Evolutionary conservation across 2,329 filamentous ascomycete genomes (phyloP).

Genomic region (Cadophora sp.): DNA sequence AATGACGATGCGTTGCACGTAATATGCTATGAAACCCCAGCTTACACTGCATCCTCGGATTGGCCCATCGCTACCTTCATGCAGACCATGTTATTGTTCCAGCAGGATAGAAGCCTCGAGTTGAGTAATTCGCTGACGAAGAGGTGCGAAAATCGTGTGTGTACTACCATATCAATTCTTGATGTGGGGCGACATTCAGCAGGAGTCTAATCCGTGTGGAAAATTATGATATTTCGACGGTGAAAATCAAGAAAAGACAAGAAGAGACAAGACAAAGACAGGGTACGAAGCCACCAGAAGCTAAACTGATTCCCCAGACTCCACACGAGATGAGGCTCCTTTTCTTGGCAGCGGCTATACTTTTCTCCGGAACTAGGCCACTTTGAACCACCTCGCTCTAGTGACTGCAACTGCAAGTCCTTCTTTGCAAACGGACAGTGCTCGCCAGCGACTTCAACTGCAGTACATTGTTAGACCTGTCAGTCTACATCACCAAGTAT

Average conservation of each 20-base stretch:
- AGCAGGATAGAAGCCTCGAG: neutral
- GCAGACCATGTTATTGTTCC: neutral
- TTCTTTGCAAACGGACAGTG: slow-evolving; percentile 3
- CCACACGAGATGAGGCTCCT: neutral
- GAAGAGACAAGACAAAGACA: neutral
- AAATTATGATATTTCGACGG: neutral
- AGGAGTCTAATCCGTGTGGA: neutral
- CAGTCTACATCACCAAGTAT: neutral
- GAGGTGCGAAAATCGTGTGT: neutral
- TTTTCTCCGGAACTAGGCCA: neutral
- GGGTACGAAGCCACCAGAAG: neutral
- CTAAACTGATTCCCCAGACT: slow-evolving; percentile 1
- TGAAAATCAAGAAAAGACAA: too few relatives aligned
- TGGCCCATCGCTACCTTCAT: neutral
- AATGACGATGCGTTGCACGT: neutral
- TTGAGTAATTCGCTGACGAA: neutral
- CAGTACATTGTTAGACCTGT: neutral
- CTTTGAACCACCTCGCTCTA: neutral
- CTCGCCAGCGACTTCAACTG: slow-evolving; percentile 3
- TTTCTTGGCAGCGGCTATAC: neutral
- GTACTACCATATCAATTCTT: neutral
- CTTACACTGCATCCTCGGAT: neutral
- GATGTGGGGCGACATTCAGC: too few relatives aligned
- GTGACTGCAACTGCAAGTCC: slow-evolving; percentile 3
- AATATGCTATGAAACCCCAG: neutral